Base-by-base conservation (phyloP, 2,329 filamentous ascomycete species). In the Ophiocordyceps camponoti-rufipedis region DNA sequence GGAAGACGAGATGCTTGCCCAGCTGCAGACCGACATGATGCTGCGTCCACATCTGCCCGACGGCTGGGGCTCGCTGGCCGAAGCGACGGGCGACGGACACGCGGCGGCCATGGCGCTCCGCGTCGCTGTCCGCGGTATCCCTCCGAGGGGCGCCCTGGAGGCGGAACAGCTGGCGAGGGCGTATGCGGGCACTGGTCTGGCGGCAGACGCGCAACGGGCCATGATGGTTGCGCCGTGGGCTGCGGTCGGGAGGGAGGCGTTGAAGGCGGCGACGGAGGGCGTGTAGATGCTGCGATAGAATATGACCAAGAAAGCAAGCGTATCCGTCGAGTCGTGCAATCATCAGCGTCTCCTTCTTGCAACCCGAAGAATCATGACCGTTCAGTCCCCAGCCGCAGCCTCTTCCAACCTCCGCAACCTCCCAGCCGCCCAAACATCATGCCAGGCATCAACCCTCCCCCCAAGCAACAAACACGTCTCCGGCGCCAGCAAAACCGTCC, bases 151-250 rank as follows among this genome's bases (percentile, higher is more conserved):
- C 0, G 64, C 69, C 2, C 64, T 94, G 12, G 74, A 73, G 16
- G 78, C 85, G 1, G 67, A 70, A 23, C 83, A 85, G 48, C 62
- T 96, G 46, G 77, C 84, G 2, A 67, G 68, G 50, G 82, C 85
- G 5, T 87, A 84, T 66, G 75, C 82, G 2, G 80, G 82, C 1
- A 87, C 82, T 0, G 80, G 82, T 1, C 75, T 68, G 48, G 70
- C 77, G 4, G 74, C 72, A 4, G 83, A 94, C 69, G 81, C 84
- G 19, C 82, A 94, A 61, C 75, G 74, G 51, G 81, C 82, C 7
- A 73, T 87, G 42, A 73, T 91, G 61, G 61, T 93, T 52, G 85
- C 88, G 35, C 91, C 91, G 6, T 96, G 89, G 88, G 68, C 65
- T 47, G 60, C 52, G 41, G 65, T 65, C 19, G 80, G 79, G 0